Conservation (phyloP, 805 yeast genomes). For the Kazachstania africana region DNA sequence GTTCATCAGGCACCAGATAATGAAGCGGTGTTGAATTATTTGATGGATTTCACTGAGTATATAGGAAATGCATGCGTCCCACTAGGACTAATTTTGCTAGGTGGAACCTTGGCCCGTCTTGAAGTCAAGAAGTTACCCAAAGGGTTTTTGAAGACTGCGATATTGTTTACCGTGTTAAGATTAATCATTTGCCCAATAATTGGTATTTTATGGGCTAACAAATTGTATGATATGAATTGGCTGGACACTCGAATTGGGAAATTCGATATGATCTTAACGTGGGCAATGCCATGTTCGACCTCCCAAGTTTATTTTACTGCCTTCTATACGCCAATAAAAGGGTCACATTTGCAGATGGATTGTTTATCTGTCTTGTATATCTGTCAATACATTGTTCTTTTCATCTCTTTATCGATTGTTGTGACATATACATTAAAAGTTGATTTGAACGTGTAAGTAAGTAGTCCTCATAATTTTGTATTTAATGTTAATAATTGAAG, state of each 20-base stretch:
- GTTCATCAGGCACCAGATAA: slow-evolving; percentile 76
- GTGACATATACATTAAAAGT: slow-evolving; percentile 42
- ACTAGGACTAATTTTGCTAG: slow-evolving; percentile 66
- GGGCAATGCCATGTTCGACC: slow-evolving; percentile 82
- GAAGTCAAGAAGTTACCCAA: slow-evolving; percentile 44
- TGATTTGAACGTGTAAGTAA: slow-evolving; percentile 19
- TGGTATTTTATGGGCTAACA: slow-evolving; percentile 59
- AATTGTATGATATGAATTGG: slow-evolving; percentile 51
- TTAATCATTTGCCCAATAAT: slow-evolving; percentile 67
- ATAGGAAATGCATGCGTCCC: slow-evolving; percentile 86
- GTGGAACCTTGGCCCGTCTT: slow-evolving; percentile 79
- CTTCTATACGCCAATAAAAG: slow-evolving; percentile 61
- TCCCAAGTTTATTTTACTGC: slow-evolving; percentile 83
- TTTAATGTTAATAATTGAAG: no score
- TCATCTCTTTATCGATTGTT: slow-evolving; percentile 58
- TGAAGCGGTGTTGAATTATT: slow-evolving; percentile 69
- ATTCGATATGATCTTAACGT: slow-evolving; percentile 62
- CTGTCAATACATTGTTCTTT: slow-evolving; percentile 51
- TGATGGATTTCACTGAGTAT: slow-evolving; percentile 72
- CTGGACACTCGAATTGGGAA: slow-evolving; percentile 46
- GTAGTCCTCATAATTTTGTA: no score
- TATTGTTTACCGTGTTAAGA: slow-evolving; percentile 43
- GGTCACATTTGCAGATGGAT: slow-evolving; percentile 52
- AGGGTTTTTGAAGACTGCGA: slow-evolving; percentile 51
- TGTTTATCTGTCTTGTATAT: slow-evolving; percentile 63